phyloP scores from a whole-genome alignment of 2,329 filamentous ascomycete genomes.

The Cladobotryum protrusum region DNA sequence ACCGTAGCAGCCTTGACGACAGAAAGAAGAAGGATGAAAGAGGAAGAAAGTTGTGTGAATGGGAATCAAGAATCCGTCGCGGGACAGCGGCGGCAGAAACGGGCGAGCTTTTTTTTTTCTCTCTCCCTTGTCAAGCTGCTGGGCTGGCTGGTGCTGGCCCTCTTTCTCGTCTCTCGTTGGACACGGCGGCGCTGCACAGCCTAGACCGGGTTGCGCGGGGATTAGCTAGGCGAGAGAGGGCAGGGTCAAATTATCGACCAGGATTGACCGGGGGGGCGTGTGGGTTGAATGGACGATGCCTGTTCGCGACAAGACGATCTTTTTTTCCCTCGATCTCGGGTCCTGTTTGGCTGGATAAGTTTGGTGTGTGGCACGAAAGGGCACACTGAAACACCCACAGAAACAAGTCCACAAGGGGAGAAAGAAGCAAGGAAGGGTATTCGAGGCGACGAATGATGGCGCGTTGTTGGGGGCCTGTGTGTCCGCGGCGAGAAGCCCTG shows the following conservation, averaged over 20 bases:
- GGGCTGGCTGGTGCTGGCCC: conserved; percentile 12
- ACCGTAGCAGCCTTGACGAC: conserved; percentile 35
- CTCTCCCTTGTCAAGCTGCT: conserved; percentile 26
- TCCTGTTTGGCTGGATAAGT: conserved; percentile 8
- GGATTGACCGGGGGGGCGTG: conserved; percentile 20
- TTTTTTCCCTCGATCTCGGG: conserved; percentile 10
- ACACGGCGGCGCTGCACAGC: conserved; percentile 18
- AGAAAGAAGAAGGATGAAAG: conserved; percentile 27
- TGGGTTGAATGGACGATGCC: conserved; percentile 10
- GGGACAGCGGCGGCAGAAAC: conserved; percentile 29
- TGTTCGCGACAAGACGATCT: conserved; percentile 11
- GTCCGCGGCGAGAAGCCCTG: too few relatives aligned
- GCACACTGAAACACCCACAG: conserved; percentile 24
- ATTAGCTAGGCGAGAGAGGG: conserved; percentile 20
- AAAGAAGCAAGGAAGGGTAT: background rate
- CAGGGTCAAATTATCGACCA: conserved; percentile 27
- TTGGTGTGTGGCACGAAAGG: conserved; percentile 8
- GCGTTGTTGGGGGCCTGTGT: background rate
- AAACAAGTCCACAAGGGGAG: conserved; percentile 5
- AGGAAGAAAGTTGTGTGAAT: conserved; percentile 20
- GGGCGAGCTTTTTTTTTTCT: conserved; percentile 31
- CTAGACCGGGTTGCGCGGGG: conserved; percentile 20
- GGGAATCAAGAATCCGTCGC: conserved; percentile 26
- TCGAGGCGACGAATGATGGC: background rate
- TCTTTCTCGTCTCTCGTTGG: conserved; percentile 12